Percentiles rank a stretch among this genome's conserved stretches.
Evolutionary conservation across 73 alveolate genomes (phyloP).

Genomic region (Vitrella brassicaformis): DNA sequence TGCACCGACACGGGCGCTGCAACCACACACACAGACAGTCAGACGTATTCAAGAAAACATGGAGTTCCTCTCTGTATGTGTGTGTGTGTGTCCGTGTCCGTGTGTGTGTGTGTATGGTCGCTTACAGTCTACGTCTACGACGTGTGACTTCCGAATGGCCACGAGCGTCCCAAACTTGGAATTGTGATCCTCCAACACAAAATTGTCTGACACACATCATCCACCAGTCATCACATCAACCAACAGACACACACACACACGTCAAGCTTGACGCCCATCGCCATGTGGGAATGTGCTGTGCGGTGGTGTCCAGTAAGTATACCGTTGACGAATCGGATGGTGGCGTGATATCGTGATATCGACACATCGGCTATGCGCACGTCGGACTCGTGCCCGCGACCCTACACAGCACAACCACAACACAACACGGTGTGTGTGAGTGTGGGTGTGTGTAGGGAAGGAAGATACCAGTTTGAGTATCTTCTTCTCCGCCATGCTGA

Average conservation of each 20-base stretch:
- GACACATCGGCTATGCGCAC: slow-evolving; percentile 57
- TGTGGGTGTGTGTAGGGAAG: no score
- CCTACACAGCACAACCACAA: no score
- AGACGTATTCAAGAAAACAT: background rate
- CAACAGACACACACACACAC: no score
- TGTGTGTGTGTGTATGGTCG: background rate
- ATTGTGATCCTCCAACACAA: slow-evolving; percentile 53
- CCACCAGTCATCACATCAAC: no score
- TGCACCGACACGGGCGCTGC: background rate
- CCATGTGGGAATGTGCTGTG: no score
- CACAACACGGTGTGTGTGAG: no score
- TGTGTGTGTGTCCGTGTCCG: no score
- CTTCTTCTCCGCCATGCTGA: slow-evolving; percentile 49
- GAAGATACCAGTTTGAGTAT: slow-evolving; percentile 34
- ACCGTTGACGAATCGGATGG: slow-evolving; percentile 31
- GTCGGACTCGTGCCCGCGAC: slow-evolving; percentile 59
- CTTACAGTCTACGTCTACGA: background rate
- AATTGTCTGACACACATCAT: background rate
- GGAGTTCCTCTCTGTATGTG: no score
- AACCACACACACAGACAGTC: background rate
- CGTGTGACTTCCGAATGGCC: background rate
- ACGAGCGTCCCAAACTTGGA: slow-evolving; percentile 63
- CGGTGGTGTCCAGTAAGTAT: no score
- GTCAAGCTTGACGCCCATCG: no score
- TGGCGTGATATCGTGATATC: slow-evolving; percentile 45